Conservation (phyloP, 1,284 basidiomycete species). For the Moniliophthora roreri region DNA sequence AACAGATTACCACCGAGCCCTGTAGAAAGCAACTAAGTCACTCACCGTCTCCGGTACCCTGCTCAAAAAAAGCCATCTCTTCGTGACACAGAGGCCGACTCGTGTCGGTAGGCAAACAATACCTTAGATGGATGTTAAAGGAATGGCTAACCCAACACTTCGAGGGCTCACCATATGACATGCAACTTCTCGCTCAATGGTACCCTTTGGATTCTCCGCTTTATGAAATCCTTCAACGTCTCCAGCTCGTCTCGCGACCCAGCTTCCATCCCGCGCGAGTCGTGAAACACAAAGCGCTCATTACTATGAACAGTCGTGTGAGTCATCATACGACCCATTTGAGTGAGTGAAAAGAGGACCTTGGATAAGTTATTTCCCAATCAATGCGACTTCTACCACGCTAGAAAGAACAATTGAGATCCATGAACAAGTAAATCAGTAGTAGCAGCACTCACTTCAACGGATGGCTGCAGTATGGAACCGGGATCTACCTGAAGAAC, state of each 20-base stretch:
- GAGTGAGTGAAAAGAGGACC: neutral
- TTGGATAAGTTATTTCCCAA: conserved; percentile 9
- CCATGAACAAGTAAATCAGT: neutral
- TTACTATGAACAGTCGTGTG: neutral
- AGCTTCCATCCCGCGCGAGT: conserved; percentile 11
- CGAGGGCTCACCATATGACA: conserved; percentile 14
- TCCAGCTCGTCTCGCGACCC: conserved; percentile 5
- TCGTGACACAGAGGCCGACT: conserved; percentile 4
- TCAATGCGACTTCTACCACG: conserved; percentile 7
- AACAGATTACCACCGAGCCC: neutral
- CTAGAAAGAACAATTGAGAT: neutral
- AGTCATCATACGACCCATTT: neutral
- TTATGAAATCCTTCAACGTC: conserved; percentile 2
- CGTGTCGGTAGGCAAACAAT: conserved; percentile 8
- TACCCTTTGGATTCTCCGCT: neutral
- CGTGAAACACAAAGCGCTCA: conserved; percentile 9
- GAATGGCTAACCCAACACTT: no score
- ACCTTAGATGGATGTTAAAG: neutral
- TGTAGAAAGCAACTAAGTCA: neutral
- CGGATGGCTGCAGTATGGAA: conserved; percentile 5
- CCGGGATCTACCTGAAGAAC: conserved; percentile 4
- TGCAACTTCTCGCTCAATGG: neutral
- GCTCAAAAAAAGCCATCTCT: conserved; percentile 10
- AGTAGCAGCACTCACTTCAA: conserved; percentile 2
- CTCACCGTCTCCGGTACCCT: neutral